phyloP scores from a whole-genome alignment of 2,329 filamentous ascomycete species.

The Lasiodiplodia theobromae region DNA sequence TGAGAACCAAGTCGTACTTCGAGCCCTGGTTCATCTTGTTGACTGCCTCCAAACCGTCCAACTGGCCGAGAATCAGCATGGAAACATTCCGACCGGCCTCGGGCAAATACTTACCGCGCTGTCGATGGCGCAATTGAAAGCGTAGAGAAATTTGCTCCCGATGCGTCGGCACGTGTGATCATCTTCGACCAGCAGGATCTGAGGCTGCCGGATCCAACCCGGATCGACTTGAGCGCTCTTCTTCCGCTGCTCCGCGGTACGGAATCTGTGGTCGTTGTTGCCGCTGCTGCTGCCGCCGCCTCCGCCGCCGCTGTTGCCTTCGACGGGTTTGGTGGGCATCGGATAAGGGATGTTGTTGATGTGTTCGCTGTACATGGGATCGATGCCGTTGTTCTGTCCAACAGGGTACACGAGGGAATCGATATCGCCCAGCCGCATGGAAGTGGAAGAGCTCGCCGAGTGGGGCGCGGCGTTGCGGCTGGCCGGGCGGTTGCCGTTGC shows the following conservation, averaged over 20 bases:
- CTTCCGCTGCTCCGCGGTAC: slow-evolving; percentile 53
- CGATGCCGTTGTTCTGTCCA: slow-evolving; percentile 88
- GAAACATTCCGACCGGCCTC: not conserved
- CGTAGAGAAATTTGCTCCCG: slow-evolving; percentile 70
- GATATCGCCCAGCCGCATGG: slow-evolving; percentile 63
- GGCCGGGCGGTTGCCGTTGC: slow-evolving; percentile 54
- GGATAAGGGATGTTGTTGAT: slow-evolving; percentile 93
- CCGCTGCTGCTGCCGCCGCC: not conserved
- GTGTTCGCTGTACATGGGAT: slow-evolving; percentile 92
- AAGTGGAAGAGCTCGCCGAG: slow-evolving; percentile 58
- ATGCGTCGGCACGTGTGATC: slow-evolving; percentile 72
- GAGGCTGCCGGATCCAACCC: slow-evolving; percentile 72
- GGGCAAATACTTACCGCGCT: slow-evolving; percentile 61
- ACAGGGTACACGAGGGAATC: slow-evolving; percentile 87
- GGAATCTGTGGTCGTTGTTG: slow-evolving; percentile 51
- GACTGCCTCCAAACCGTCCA: slow-evolving; percentile 89
- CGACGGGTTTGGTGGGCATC: slow-evolving; percentile 70
- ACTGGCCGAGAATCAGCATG: slow-evolving; percentile 56
- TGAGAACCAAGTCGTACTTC: slow-evolving; percentile 67
- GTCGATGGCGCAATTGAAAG: slow-evolving; percentile 69
- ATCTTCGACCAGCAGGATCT: slow-evolving; percentile 89
- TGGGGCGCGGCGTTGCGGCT: slow-evolving; percentile 52
- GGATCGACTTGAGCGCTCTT: slow-evolving; percentile 68
- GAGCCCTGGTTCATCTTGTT: slow-evolving; percentile 76
- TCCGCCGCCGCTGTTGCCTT: slow-evolving; percentile 43